A percentile compares a stretch with the other conserved stretches of the same genome.
phyloP scores from a whole-genome alignment of 805 yeast genomes.

The Kodamaea sagamina region DNA sequence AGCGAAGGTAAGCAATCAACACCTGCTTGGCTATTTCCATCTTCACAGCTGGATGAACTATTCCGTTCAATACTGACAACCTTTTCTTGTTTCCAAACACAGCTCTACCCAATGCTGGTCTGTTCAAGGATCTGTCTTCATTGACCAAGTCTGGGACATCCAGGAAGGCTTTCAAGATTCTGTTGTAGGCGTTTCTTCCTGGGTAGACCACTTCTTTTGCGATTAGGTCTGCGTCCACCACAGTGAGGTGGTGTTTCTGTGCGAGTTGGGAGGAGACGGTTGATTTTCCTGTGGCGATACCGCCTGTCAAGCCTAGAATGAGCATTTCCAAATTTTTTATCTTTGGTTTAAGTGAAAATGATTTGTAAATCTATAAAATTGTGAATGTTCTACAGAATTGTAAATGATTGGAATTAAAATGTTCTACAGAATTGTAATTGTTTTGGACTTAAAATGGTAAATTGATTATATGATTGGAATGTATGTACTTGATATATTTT shows the following conservation, averaged over 20 bases:
- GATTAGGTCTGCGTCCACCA: slow-evolving; percentile 88
- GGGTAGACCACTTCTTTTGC: slow-evolving; percentile 87
- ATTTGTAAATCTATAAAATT: no score
- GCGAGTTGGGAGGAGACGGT: slow-evolving; percentile 70
- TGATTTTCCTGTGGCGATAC: slow-evolving; percentile 95
- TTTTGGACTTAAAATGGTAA: no score
- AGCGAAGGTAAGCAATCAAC: slow-evolving; percentile 55
- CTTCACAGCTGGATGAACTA: slow-evolving; percentile 88
- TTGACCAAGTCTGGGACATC: slow-evolving; percentile 53
- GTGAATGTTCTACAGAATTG: no score
- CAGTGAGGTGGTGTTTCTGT: slow-evolving; percentile 52
- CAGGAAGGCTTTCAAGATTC: slow-evolving; percentile 63
- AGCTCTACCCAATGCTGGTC: slow-evolving; percentile 73
- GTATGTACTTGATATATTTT: no score
- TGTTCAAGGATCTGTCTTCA: slow-evolving; percentile 52
- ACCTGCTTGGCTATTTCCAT: slow-evolving; percentile 62
- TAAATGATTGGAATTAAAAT: no score
- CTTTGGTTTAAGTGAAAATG: slow-evolving; percentile 12
- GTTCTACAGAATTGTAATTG: no score
- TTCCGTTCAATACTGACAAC: slow-evolving; percentile 60
- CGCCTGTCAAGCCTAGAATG: slow-evolving; percentile 94
- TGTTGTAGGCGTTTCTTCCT: slow-evolving; percentile 66
- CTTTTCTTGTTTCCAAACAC: slow-evolving; percentile 72
- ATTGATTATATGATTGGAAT: no score
- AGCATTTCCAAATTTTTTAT: slow-evolving; percentile 59